Evolutionary conservation across 2,329 filamentous ascomycete species (phyloP).

Genomic region (Incumbomyces lentus): DNA sequence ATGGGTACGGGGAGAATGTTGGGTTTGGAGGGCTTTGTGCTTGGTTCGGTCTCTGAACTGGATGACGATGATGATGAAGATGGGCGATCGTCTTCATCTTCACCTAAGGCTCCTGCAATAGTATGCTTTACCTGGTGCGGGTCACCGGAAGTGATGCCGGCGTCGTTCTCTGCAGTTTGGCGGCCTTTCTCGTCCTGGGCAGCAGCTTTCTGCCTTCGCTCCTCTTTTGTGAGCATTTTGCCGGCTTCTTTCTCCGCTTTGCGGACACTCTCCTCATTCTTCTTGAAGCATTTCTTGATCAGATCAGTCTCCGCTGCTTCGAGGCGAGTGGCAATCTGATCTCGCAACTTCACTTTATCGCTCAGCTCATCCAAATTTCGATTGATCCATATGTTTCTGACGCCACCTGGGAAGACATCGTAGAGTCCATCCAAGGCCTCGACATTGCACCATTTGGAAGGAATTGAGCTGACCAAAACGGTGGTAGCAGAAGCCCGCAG

Average conservation of each 20-base stretch:
- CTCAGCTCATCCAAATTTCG: conserved; percentile 73
- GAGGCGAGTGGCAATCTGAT: conserved; percentile 58
- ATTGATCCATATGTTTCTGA: conserved; percentile 95
- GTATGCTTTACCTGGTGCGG: conserved; percentile 46
- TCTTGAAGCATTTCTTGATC: conserved; percentile 68
- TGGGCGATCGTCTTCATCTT: conserved; percentile 14
- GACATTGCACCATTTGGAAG: conserved; percentile 76
- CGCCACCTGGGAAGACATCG: conserved; percentile 90
- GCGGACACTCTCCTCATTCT: conserved; percentile 58
- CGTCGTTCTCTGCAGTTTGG: conserved; percentile 35
- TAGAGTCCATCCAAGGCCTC: conserved; percentile 75
- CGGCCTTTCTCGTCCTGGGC: conserved; percentile 39
- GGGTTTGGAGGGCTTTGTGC: conserved; percentile 7
- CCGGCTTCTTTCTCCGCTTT: conserved; percentile 56
- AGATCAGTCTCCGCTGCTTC: conserved; percentile 78
- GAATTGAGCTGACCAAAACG: conserved; percentile 83
- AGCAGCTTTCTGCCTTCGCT: conserved; percentile 37
- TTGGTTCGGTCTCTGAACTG: conserved; percentile 23
- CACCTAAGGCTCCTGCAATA: conserved; percentile 35
- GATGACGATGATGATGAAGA: conserved; percentile 19
- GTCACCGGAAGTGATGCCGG: conserved; percentile 45
- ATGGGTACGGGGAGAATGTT: conserved; percentile 34
- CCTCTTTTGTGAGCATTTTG: conserved; percentile 27
- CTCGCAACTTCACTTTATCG: conserved; percentile 70
- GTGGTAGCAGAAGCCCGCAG: conserved; percentile 90